Evolutionary conservation across 345 rosid genomes (phyloP).

Genomic region (Brassica napus): DNA sequence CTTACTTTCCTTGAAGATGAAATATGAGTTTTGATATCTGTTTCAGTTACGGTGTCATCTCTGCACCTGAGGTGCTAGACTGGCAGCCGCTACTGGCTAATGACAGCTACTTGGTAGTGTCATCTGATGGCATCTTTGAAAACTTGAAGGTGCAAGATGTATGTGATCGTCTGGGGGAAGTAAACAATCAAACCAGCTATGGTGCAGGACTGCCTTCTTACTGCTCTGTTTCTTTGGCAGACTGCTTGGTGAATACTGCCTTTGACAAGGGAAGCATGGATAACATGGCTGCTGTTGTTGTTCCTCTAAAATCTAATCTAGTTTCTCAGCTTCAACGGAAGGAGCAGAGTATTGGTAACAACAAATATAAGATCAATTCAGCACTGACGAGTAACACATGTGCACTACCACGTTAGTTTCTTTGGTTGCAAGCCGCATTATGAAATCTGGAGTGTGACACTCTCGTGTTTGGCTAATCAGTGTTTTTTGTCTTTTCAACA

Average conservation of each 20-base stretch:
- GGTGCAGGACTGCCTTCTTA: conserved; percentile 54
- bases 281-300: conserved; percentile 79
- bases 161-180: conserved; percentile 78
- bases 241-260: conserved; percentile 76
- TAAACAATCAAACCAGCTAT: conserved; percentile 41
- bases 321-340: conserved; percentile 46
- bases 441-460: conserved; percentile 17
- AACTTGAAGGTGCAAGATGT: conserved; percentile 72
- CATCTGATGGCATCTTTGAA: conserved; percentile 96
- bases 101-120: conserved; percentile 85
- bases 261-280: conserved; percentile 80
- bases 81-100: conserved; percentile 71
- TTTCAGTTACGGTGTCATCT: conserved; percentile 78
- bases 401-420: conserved; percentile 54
- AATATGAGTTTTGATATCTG: conserved; percentile 16
- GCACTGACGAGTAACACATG: conserved; percentile 35
- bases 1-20: conserved; percentile 9
- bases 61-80: conserved; percentile 84
- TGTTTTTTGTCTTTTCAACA: conserved; percentile 17
- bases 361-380: conserved; percentile 41
- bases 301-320: conserved; percentile 58
- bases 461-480: conserved; percentile 30
- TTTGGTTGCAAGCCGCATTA: conserved; percentile 9
- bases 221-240: conserved; percentile 74
- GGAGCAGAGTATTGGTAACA: conserved; percentile 45